Evolutionary conservation across 164 flowering plant species (phyloP), one percentile per base, ranked within the genome.

Genomic region (Liquidambar formosana): DNA sequence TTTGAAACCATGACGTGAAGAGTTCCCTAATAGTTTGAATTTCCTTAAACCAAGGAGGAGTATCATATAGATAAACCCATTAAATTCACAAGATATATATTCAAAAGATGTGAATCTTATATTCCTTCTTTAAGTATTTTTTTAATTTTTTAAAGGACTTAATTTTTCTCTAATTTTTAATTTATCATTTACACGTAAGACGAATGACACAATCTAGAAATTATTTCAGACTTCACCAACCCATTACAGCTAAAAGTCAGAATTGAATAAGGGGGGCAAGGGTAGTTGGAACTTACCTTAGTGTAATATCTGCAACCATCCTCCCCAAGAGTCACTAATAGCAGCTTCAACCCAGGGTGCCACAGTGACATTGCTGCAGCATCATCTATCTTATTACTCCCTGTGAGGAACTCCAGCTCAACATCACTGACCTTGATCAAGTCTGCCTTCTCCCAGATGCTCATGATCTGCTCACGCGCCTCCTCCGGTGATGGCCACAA

Each of bases 401-500:
- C 88, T 0, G 98, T 94, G 69, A 94, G 81, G 78, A 94, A 94
- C 71, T 85, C 88, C 3, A 94, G 83, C 83, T 94, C 98, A 6
- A 57, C 80, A 45, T 94, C 98, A 52, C 97, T 92, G 46, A 94
- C 95, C 79, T 93, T 93, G 71, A 91, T 88, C 58, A 95, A 56
- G 9, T 95, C 98, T 0, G 99, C 98, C 64, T 77, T 59, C 16
- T 93, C 92, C 98, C 98, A 93, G 5, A 95, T 90, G 85, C 96
- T 91, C 92, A 89, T 65, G 75, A 95, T 95, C 87, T 89, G 88
- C 70, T 85, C 77, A 1, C 85, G 81, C 0, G 98, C 98, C 70
- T 86, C 90, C 57, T 88, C 83, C 0, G 89, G 76, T 0, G 98
- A 95, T 1, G 96, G 93, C 99, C 99, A 95, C 63, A 95, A 58